Evolutionary conservation across 2,329 filamentous ascomycete genomes (phyloP).

Genomic region (Orbilia ellipsospora): DNA sequence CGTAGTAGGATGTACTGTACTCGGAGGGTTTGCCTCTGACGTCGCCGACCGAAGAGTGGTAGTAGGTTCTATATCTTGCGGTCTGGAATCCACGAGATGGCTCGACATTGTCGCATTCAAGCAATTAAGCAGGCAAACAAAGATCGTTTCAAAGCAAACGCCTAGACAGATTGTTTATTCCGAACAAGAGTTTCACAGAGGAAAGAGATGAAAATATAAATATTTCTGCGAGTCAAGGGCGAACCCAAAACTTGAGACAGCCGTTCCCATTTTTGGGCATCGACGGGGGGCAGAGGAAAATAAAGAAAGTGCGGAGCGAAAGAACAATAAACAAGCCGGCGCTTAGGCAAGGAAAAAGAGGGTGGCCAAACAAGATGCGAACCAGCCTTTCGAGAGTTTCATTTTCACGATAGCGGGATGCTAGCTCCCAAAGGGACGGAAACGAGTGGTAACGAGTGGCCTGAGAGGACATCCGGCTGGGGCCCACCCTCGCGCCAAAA

Average conservation of each 20-base stretch:
- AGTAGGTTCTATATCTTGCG: neutral
- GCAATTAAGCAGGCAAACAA: neutral
- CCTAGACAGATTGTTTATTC: slow-evolving; percentile 14
- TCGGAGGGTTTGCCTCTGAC: slow-evolving; percentile 7
- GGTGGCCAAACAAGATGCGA: slow-evolving; percentile 16
- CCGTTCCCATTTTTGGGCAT: slow-evolving; percentile 1
- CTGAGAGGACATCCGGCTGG: neutral
- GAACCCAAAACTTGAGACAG: neutral
- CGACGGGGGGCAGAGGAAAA: neutral
- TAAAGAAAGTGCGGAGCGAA: neutral
- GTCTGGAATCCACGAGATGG: slow-evolving; percentile 30
- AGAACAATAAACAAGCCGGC: slow-evolving; percentile 26
- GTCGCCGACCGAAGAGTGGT: neutral
- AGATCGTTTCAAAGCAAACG: slow-evolving; percentile 21
- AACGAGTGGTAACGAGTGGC: too few species aligned
- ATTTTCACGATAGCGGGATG: slow-evolving; percentile 24
- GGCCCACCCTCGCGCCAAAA: neutral
- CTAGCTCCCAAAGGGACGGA: too few species aligned
- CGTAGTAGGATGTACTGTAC: neutral
- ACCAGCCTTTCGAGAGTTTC: slow-evolving; percentile 13
- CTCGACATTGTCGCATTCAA: slow-evolving; percentile 38
- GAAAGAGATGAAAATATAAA: slow-evolving; percentile 34
- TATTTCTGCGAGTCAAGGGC: slow-evolving; percentile 10
- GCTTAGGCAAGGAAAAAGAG: slow-evolving; percentile 36
- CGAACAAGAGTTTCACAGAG: slow-evolving; percentile 25